phyloP scores from a whole-genome alignment of 225 moss, liverwort and hornwort species.

The Marchantia paleacea region DNA sequence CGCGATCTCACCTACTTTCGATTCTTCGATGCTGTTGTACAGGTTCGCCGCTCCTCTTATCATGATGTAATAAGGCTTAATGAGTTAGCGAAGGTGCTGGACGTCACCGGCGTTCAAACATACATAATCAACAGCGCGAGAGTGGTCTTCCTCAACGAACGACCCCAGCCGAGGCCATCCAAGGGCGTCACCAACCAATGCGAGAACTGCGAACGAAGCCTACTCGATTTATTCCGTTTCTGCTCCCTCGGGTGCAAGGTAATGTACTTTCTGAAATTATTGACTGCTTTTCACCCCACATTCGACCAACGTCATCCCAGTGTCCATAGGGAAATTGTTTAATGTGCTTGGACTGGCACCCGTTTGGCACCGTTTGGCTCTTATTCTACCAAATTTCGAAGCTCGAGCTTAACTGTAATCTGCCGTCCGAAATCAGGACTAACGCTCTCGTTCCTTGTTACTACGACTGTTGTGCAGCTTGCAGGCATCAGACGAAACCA shows the following conservation, averaged over 20 bases:
- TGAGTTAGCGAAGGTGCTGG: constrained; percentile 92
- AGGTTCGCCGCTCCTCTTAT: constrained; percentile 99
- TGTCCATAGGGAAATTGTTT: background rate
- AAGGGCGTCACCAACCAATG: constrained; percentile 97
- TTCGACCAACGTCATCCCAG: background rate
- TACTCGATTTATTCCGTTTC: constrained; percentile 88
- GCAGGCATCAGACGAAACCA: constrained; percentile 77
- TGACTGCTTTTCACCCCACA: background rate
- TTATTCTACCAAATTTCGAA: background rate
- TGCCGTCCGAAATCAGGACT: background rate
- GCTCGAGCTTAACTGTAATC: background rate
- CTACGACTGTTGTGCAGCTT: constrained; percentile 50
- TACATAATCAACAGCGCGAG: constrained; percentile 99
- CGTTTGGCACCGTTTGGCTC: background rate
- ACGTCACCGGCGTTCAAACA: constrained; percentile 88
- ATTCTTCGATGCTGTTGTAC: constrained; percentile 16
- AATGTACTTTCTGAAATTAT: background rate
- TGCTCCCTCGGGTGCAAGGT: constrained; percentile 99
- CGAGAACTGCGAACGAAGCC: constrained; percentile 95
- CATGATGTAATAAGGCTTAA: constrained; percentile 94
- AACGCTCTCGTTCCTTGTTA: background rate
- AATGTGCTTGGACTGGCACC: background rate
- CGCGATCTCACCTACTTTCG: background rate
- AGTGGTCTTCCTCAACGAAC: constrained; percentile 89
- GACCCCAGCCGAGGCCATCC: constrained; percentile 95